Conservation (phyloP, 352 stramenopile genomes). For the Phytopythium mirpurense region DNA sequence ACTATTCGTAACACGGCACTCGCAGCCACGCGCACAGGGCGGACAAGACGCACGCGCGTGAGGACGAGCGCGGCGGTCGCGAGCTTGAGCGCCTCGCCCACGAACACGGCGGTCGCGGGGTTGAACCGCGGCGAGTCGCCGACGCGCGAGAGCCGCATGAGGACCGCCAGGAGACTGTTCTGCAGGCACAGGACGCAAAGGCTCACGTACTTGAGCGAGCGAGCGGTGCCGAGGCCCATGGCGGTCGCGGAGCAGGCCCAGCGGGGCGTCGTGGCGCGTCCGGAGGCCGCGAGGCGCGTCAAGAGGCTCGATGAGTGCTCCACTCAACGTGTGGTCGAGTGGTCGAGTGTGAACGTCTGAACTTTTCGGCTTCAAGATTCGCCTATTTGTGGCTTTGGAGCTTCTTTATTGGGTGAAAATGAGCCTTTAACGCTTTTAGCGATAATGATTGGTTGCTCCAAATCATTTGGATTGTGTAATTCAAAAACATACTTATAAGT, state of each 20-base stretch:
- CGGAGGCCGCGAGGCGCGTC: background rate
- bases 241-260: background rate
- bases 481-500: no score
- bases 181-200: constrained; percentile 76
- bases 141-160: constrained; percentile 79
- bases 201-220: constrained; percentile 72
- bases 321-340: background rate
- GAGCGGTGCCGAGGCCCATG: constrained; percentile 26
- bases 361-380: constrained; percentile 3
- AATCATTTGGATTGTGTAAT: no score
- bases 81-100: constrained; percentile 74
- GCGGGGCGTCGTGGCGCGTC: background rate
- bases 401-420: background rate
- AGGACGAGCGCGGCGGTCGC: constrained; percentile 41
- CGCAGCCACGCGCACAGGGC: no score
- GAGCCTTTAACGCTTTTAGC: background rate
- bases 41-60: constrained; percentile 8
- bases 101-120: constrained; percentile 64
- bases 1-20: no score
- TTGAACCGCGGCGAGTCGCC: constrained; percentile 70
- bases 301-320: constrained; percentile 8
- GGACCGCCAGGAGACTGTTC: constrained; percentile 69
- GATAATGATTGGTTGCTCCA: background rate
- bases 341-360: background rate
- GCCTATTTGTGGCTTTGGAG: background rate